Base-by-base conservation (phyloP, 1,284 basidiomycete genomes). In the Puccinia sorghi region DNA sequence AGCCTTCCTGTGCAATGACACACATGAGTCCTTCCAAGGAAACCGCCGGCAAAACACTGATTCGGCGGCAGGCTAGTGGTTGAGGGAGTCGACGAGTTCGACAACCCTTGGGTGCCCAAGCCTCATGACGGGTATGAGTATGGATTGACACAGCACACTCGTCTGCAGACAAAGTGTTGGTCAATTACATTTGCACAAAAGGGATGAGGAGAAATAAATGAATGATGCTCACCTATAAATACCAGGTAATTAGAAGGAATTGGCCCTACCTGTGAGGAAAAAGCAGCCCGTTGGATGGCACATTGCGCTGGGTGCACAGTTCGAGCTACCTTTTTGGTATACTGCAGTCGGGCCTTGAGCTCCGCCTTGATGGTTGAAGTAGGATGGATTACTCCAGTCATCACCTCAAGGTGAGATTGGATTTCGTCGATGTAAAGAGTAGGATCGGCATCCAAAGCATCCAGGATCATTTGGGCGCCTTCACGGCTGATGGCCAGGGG, bases 21-120 rank as follows among this genome's bases (percentile, higher is more conserved):
- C 6, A 27, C n/a, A 71, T 1, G 6, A 56, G 13, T 0, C 69
- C 69, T 1, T 71, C 27, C 3, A 71, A 32, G 0, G 15, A 71
- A 39, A 71, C 54, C 11, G 69, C 69, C 0, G 69, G 69, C 12
- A 71, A 27, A 1, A 56, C 69, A 39, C 61, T 63, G 2, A 37
- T 39, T 20, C 61, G n/a, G n/a, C n/a, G n/a, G n/a, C n/a, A n/a
- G n/a, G 17, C 20, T 11, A 27, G 9, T 1, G 11, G 32, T n/a
- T 13, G 11, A 9, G 2, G 61, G 1, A 63, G 7, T 0, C 41
- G 17, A 2, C 8, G 32, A 0, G 61, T 63, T 1, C 61, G 25
- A 3, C 3, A n/a, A 1, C 61, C 61, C 1, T 5, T 8, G 3
- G n/a, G 61, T 0, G 32, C 61, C 27, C 32, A 56, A 25, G 54